These are phyloP conservation scores for Penicillium sp. DNA, from an alignment of 2,329 filamentous ascomycete genomes.

Conservation along the genomic window DNA sequence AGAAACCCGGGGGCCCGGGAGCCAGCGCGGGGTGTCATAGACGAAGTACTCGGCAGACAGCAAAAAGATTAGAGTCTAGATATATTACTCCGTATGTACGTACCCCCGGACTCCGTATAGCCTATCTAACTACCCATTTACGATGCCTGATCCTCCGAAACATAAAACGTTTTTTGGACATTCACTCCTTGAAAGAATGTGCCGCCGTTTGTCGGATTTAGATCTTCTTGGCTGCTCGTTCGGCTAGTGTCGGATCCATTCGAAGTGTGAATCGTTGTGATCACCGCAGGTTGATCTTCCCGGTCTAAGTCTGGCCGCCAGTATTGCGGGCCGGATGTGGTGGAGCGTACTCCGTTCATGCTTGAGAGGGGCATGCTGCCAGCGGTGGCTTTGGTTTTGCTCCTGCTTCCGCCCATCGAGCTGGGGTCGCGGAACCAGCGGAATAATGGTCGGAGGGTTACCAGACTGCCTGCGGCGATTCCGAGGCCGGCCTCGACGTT, in stretches of 20 bases:
- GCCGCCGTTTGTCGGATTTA: slow-evolving; percentile 27
- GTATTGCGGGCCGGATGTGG: slow-evolving; percentile 25
- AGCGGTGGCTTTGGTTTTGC: slow-evolving; percentile 24
- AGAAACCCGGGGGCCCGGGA: background rate
- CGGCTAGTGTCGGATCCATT: slow-evolving; percentile 20
- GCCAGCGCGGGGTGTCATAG: background rate
- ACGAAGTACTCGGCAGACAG: background rate
- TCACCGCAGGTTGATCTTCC: slow-evolving; percentile 25
- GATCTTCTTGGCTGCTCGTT: slow-evolving; percentile 34
- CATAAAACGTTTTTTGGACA: slow-evolving; percentile 36
- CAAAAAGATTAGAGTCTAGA: background rate
- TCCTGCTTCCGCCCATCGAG: slow-evolving; percentile 20
- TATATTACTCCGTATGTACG: background rate
- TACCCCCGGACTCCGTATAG: background rate
- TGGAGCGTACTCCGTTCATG: slow-evolving; percentile 20
- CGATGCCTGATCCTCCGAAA: slow-evolving; percentile 26
- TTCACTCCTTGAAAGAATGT: slow-evolving; percentile 30
- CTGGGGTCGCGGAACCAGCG: slow-evolving; percentile 36
- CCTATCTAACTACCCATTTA: background rate
- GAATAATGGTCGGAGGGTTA: slow-evolving; percentile 51
- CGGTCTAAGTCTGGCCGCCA: slow-evolving; percentile 33
- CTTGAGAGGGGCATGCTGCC: slow-evolving; percentile 34
- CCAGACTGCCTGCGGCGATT: slow-evolving; percentile 49
- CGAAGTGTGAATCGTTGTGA: slow-evolving; percentile 31
- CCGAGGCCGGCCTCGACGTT: slow-evolving; percentile 41